Evolutionary conservation across 805 yeast species (phyloP).

Genomic region (Candida schatavii): DNA sequence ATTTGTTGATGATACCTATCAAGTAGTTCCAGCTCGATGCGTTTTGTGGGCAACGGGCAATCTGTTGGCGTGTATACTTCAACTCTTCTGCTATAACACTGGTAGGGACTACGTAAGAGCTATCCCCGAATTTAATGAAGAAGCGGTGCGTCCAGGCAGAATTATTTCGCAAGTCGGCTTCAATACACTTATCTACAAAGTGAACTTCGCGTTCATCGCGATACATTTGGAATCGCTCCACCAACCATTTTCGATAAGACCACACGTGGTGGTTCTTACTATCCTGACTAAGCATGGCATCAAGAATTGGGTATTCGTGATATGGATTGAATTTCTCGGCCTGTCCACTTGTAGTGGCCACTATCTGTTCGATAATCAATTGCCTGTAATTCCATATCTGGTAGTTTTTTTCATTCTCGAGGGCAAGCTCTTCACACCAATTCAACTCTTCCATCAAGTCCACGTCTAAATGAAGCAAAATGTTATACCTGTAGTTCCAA

Average conservation of each 20-base stretch:
- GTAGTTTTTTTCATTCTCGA: constrained; percentile 82
- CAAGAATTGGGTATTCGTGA: constrained; percentile 65
- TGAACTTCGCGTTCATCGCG: constrained; percentile 45
- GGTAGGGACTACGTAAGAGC: constrained; percentile 12
- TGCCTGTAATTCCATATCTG: constrained; percentile 97
- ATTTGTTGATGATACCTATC: constrained; percentile 47
- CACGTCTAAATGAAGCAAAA: constrained; percentile 38
- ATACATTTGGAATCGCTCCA: constrained; percentile 51
- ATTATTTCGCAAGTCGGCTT: constrained; percentile 75
- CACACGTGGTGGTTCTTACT: constrained; percentile 94
- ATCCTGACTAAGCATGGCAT: constrained; percentile 71
- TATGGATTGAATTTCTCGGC: constrained; percentile 31
- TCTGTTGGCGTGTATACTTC: constrained; percentile 46
- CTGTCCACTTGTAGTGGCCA: constrained; percentile 12
- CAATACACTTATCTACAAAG: constrained; percentile 48
- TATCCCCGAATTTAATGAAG: constrained; percentile 44
- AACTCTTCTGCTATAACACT: constrained; percentile 45
- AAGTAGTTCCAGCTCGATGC: constrained; percentile 86
- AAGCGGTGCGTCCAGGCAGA: constrained; percentile 91
- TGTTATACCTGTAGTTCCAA: constrained; percentile 71
- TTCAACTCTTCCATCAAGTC: constrained; percentile 56
- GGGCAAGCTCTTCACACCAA: constrained; percentile 77
- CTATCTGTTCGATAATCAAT: constrained; percentile 46
- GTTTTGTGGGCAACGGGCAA: constrained; percentile 70
- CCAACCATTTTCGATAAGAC: constrained; percentile 88